These are phyloP conservation scores for Zelopaecilomyces penicillatus DNA, from an alignment of 2,329 filamentous ascomycete species.

Conservation along the genomic window DNA sequence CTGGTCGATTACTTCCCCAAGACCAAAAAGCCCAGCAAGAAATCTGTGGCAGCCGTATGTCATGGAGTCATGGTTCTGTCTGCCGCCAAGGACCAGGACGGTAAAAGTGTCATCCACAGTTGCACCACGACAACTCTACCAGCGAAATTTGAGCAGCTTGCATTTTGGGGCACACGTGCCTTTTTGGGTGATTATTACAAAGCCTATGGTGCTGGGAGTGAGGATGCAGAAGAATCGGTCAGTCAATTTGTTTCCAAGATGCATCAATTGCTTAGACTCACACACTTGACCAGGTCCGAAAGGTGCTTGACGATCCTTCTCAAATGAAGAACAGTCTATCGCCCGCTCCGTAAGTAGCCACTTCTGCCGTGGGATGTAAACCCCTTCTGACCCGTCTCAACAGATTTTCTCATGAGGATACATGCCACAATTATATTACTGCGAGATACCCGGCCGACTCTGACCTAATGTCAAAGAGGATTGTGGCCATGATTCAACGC, in stretches of 20 bases:
- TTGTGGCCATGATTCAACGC: conserved; percentile 1
- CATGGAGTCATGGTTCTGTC: conserved; percentile 45
- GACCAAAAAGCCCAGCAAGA: conserved; percentile 35
- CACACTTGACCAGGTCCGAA: conserved; percentile 28
- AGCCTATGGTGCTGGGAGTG: conserved; percentile 43
- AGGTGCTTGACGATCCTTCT: conserved; percentile 30
- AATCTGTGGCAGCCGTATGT: conserved; percentile 40
- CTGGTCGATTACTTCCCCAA: conserved; percentile 39
- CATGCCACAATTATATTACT: conserved; percentile 41
- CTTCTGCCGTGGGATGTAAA: background rate
- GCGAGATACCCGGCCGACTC: conserved; percentile 38
- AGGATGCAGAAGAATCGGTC: conserved; percentile 39
- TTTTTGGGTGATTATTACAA: conserved; percentile 49
- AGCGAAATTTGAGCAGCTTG: conserved; percentile 37
- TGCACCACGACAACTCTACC: conserved; percentile 42
- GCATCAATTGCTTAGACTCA: background rate
- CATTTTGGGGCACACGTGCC: conserved; percentile 39
- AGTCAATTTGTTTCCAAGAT: conserved; percentile 10
- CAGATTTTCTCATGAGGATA: conserved; percentile 41
- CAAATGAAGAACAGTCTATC: conserved; percentile 38
- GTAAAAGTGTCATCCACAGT: conserved; percentile 38
- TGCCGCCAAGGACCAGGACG: conserved; percentile 30
- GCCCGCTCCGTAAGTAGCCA: conserved; percentile 31
- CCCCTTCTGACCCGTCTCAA: background rate
- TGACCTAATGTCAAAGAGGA: conserved; percentile 15